Conservation (phyloP, 2,329 filamentous ascomycete species). For the Pseudogymnoascus sp. region DNA sequence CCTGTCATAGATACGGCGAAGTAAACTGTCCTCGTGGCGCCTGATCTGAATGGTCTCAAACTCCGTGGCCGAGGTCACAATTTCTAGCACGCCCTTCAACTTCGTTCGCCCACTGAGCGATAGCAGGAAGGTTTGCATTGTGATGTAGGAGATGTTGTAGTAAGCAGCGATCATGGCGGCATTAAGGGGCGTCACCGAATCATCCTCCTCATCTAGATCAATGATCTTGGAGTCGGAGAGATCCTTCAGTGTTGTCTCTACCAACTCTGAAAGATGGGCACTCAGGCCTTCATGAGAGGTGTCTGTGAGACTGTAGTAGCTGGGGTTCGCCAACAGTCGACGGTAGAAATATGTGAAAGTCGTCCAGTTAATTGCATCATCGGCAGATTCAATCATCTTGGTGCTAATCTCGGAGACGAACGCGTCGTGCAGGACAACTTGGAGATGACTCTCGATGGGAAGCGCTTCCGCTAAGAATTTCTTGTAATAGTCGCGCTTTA, state of each 20-base stretch:
- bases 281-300: constrained; percentile 90
- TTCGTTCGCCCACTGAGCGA: constrained; percentile 85
- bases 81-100: constrained; percentile 93
- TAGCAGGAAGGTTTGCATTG: constrained; percentile 96
- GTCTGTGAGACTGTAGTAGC: constrained; percentile 86
- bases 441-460: constrained; percentile 89
- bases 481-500: constrained; percentile 96
- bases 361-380: constrained; percentile 96
- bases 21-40: constrained; percentile 79
- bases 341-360: constrained; percentile 99
- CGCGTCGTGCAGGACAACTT: constrained; percentile 86
- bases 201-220: constrained; percentile 90
- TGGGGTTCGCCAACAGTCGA: constrained; percentile 87
- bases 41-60: constrained; percentile 94
- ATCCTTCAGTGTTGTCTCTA: constrained; percentile 87
- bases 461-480: constrained; percentile 96
- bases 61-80: constrained; percentile 92
- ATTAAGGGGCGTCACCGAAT: constrained; percentile 81
- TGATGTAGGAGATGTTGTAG: constrained; percentile 99
- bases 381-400: constrained; percentile 88
- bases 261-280: constrained; percentile 85
- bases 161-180: constrained; percentile 97
- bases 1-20: constrained; percentile 89
- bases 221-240: constrained; percentile 90
- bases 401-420: constrained; percentile 97